Conservation (phyloP, 306 rosid species). For the Fragaria vesca region DNA sequence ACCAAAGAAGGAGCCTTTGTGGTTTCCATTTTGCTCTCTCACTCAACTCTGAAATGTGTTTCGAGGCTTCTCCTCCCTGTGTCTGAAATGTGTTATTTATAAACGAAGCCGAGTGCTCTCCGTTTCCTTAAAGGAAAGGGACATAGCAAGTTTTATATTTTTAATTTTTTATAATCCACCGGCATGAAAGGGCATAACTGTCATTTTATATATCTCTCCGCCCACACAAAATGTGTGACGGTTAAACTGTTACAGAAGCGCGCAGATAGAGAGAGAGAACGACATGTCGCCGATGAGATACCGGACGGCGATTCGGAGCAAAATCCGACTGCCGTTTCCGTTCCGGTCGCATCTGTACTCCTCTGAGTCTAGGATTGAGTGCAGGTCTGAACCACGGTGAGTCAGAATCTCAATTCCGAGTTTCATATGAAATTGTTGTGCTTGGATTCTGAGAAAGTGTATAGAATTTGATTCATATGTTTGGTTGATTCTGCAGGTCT, state of each 20-base stretch:
- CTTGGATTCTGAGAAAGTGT: slow-evolving; percentile 3
- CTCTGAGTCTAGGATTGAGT: slow-evolving; percentile 11
- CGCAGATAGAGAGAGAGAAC: neutral
- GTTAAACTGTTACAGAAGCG: neutral
- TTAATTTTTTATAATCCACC: too few relatives aligned
- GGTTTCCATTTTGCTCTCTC: too few relatives aligned
- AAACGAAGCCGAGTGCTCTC: too few relatives aligned
- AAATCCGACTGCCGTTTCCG: neutral
- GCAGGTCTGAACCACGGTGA: slow-evolving; percentile 16
- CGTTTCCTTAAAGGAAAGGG: too few relatives aligned
- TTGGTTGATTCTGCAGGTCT: slow-evolving; percentile 19
- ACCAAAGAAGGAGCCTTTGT: too few relatives aligned
- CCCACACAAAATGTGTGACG: neutral
- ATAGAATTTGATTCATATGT: neutral
- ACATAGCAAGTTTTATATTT: too few relatives aligned
- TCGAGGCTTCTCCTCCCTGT: too few relatives aligned
- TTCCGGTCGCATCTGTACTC: slow-evolving; percentile 11
- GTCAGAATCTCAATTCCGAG: neutral
- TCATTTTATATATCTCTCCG: neutral
- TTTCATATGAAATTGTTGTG: neutral
- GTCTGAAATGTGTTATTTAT: too few relatives aligned
- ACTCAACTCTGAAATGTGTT: too few relatives aligned
- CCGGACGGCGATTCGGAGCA: slow-evolving; percentile 12
- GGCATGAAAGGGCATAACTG: neutral
- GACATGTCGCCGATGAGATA: slow-evolving; percentile 24